Evolutionary conservation across 345 rosid species (phyloP).

Genomic region (Aurinia saxatilis): DNA sequence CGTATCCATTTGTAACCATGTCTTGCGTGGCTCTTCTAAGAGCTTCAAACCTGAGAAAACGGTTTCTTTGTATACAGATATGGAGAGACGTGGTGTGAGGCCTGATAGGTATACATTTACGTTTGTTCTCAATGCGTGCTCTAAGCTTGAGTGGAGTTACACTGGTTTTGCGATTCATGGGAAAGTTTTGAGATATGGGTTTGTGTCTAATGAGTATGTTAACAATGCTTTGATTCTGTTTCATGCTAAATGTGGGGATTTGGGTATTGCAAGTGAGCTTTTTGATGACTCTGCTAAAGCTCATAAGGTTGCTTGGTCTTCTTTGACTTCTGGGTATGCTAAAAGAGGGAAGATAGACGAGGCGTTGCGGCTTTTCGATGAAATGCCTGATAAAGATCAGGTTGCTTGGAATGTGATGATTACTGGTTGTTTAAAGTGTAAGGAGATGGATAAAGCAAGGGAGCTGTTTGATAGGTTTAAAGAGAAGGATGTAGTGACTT

Average conservation of each 20-base stretch:
- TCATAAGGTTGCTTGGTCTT: constrained; percentile 74
- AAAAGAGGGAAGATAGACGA: constrained; percentile 50
- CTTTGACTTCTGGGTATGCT: constrained; percentile 71
- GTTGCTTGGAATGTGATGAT: constrained; percentile 86
- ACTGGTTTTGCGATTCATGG: constrained; percentile 59
- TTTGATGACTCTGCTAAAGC: constrained; percentile 41
- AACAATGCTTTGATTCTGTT: constrained; percentile 56
- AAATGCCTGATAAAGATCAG: constrained; percentile 60
- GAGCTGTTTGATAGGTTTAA: constrained; percentile 50
- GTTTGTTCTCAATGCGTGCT: constrained; percentile 62
- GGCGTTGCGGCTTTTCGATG: constrained; percentile 50
- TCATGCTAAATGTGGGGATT: constrained; percentile 62
- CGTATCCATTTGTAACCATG: constrained; percentile 51
- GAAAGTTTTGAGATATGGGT: constrained; percentile 47
- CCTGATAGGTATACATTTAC: constrained; percentile 59
- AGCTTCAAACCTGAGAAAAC: constrained; percentile 35
- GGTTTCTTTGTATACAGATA: constrained; percentile 36
- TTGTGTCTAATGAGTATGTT: constrained; percentile 42
- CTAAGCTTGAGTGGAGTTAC: constrained; percentile 43
- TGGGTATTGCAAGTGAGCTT: constrained; percentile 41
- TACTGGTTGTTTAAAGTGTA: constrained; percentile 48
- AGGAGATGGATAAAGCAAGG: constrained; percentile 51
- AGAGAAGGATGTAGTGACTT: constrained; percentile 59
- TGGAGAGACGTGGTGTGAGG: constrained; percentile 38
- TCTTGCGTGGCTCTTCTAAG: constrained; percentile 57